Base-by-base conservation (phyloP, 352 stramenopile genomes). In the Pythium pyrilobum region DNA sequence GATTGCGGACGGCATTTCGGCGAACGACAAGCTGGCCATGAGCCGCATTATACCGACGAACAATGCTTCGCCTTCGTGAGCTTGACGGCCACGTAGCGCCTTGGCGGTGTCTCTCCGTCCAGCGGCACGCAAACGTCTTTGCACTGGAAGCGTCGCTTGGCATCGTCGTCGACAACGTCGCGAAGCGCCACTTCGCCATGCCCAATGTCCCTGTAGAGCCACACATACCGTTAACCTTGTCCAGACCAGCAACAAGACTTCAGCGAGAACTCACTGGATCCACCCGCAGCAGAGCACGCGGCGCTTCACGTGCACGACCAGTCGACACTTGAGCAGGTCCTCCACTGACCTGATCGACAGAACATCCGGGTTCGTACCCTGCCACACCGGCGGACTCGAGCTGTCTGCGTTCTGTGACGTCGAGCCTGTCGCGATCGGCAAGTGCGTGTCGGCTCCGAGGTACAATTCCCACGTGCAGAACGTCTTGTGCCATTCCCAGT, bases 401-500 rank as follows among this genome's bases (percentile, higher is more conserved):
- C 24, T 53, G 33, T 43, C 46, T n/a, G 6, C 23, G 20, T 55
- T 44, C 9, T 23, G 11, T 12, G 46, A 21, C 11, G 46, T 53
- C 11, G 27, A 20, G 11, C 27, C 34, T 1, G 3, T 46, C 6
- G 27, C 28, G 24, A 55, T 28, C n/a, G 47, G 36, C 36, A 18
- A n/a, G 6, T 8, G 15, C 15, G 24, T 32, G 24, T 45, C 39
- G 36, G 16, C 13, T 4, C 46, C 31, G 15, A 34, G 21, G 33
- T 53, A 43, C 15, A 53, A 23, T 33, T 53, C 32, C 46, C 46
- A 53, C 32, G 18, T 53, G 46, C 32, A 42, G 46, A 44, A 53
- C 12, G 46, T 36, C 46, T 53, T 53, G 46, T 44, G 33, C 46
- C 46, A 53, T 21, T 53, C 46, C 46, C 32, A 53, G 12, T 53